Percentiles rank a stretch among this genome's conserved stretches.
These are phyloP conservation scores for Wallacemonas sp. DNA, from an alignment of 208 protist genomes.

Conservation along the genomic window DNA sequence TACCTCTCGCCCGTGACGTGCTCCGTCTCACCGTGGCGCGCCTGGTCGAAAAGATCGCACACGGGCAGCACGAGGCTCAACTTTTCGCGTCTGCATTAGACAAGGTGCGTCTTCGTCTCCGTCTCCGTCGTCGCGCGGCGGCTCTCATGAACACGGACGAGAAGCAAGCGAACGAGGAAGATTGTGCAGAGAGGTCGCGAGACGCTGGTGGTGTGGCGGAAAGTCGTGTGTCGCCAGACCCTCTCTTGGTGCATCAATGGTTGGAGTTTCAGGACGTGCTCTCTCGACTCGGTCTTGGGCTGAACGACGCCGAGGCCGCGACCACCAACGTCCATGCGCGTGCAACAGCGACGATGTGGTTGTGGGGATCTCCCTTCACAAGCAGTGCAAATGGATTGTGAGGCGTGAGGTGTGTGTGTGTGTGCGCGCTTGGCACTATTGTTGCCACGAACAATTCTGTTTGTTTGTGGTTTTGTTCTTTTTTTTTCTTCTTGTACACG, in stretches of 20 bases:
- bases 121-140: no score
- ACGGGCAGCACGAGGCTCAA: constrained; percentile 15
- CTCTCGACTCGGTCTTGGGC: constrained; percentile 21
- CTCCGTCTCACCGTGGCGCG: constrained; percentile 48
- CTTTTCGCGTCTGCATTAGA: no score
- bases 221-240: no score
- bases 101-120: no score
- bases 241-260: constrained; percentile 45
- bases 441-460: constrained; percentile 41
- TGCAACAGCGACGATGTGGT: constrained; percentile 5
- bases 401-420: neutral
- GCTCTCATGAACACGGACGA: no score
- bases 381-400: constrained; percentile 1
- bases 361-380: constrained; percentile 12
- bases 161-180: neutral
- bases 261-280: constrained; percentile 31
- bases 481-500: constrained; percentile 6
- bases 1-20: constrained; percentile 48
- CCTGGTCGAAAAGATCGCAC: constrained; percentile 58
- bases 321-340: neutral
- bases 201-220: no score
- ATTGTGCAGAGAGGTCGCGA: no score
- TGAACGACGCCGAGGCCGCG: neutral
- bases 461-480: neutral
- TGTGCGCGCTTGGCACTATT: constrained; percentile 22